Percentiles rank a stretch among this genome's conserved stretches.
Conservation (phyloP, 768 basidiomycete genomes). For the Leucosporidium scottii region DNA sequence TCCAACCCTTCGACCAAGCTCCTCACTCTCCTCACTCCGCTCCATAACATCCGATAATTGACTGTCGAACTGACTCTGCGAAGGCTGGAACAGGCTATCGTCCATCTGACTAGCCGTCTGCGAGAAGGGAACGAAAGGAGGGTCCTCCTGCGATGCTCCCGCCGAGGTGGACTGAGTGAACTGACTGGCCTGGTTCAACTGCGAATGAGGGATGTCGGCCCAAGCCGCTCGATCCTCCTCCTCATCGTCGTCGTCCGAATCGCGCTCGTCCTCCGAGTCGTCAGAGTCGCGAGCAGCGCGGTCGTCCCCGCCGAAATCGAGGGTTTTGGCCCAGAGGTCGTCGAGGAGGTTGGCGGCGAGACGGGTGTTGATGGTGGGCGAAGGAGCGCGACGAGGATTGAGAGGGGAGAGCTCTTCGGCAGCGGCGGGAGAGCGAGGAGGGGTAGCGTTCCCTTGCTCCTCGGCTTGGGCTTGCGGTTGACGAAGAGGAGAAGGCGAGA, state of each 20-base stretch:
- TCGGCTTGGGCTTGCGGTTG: too few species aligned
- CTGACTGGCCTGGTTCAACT: background rate
- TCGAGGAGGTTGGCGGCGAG: constrained; percentile 90
- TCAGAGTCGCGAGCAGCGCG: background rate
- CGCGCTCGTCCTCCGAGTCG: background rate
- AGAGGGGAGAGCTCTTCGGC: background rate
- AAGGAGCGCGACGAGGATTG: constrained; percentile 37
- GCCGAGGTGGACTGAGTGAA: constrained; percentile 7
- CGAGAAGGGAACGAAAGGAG: constrained; percentile 21
- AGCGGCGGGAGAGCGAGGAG: too few species aligned
- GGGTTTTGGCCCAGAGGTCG: constrained; percentile 74
- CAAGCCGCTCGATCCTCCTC: constrained; percentile 39
- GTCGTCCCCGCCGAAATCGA: constrained; percentile 37
- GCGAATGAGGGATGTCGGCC: constrained; percentile 5
- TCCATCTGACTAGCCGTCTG: constrained; percentile 28
- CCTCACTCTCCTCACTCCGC: background rate
- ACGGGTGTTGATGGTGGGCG: constrained; percentile 89
- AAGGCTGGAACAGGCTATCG: constrained; percentile 1
- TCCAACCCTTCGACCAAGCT: background rate
- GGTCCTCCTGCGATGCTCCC: constrained; percentile 12
- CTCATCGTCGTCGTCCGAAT: constrained; percentile 39
- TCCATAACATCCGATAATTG: background rate
- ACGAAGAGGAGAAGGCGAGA: too few species aligned
- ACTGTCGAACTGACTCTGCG: background rate
- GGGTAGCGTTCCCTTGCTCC: too few species aligned